Percentiles rank a stretch among this genome's conserved stretches.
Conservation (phyloP, 495 filamentous ascomycete species). For the Hamigera avellanea region DNA sequence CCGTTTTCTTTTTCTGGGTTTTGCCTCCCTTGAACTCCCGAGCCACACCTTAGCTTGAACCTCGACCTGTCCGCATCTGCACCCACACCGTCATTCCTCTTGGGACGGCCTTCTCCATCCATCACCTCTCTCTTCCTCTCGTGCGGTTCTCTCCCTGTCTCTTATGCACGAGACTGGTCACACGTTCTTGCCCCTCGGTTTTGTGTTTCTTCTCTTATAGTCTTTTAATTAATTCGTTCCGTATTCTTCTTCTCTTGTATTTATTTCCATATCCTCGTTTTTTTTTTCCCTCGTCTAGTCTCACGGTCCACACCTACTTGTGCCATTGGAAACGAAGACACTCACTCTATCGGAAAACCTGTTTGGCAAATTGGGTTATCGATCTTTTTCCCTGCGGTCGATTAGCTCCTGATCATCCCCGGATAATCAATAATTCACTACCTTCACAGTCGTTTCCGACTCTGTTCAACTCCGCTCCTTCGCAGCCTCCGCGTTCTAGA, state of each 20-base stretch:
- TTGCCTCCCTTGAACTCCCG: too few relatives aligned
- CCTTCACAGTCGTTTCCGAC: conserved; percentile 5
- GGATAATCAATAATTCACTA: background rate
- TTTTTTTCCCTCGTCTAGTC: conserved; percentile 4
- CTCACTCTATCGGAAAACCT: too few relatives aligned
- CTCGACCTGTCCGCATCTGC: too few relatives aligned
- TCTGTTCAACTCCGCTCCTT: background rate
- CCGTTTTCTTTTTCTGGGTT: too few relatives aligned
- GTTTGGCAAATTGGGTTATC: too few relatives aligned
- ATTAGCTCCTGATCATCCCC: conserved; percentile 2
- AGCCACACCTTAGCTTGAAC: too few relatives aligned
- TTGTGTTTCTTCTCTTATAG: conserved; percentile 8
- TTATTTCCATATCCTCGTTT: conserved; percentile 5
- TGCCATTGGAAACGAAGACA: background rate
- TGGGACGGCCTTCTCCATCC: too few relatives aligned
- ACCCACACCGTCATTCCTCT: too few relatives aligned
- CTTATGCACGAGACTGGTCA: conserved; percentile 5
- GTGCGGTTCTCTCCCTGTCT: conserved; percentile 1
- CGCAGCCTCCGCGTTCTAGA: background rate
- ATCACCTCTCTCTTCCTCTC: background rate
- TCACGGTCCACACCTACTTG: background rate
- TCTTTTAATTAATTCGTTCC: conserved; percentile 9
- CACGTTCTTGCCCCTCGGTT: background rate
- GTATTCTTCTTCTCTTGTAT: conserved; percentile 10
- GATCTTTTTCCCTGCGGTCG: conserved; percentile 3